Evolutionary conservation across 306 rosid species (phyloP).

Genomic region (Trichosanthes truncata): DNA sequence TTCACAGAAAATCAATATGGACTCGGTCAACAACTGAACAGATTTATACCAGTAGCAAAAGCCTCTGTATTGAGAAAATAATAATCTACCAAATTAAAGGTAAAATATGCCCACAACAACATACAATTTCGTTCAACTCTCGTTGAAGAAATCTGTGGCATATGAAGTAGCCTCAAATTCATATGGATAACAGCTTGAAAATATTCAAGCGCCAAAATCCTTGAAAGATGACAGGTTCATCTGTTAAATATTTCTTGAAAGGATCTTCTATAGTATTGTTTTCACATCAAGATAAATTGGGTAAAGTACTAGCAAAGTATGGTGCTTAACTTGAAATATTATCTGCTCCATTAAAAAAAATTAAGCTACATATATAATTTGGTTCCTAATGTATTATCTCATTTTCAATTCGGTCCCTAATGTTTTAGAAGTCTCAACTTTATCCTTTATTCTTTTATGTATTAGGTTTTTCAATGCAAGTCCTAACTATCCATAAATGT

Average conservation of each 20-base stretch:
- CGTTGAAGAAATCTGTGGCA: not conserved
- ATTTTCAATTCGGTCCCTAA: not conserved
- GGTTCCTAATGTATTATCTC: not conserved
- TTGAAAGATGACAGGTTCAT: not conserved
- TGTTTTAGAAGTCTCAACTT: not conserved
- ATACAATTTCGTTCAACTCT: not conserved
- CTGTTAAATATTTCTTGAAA: not conserved
- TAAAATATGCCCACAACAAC: not conserved
- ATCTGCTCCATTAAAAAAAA: not conserved
- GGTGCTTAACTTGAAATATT: not conserved
- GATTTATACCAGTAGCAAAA: conserved; percentile 17
- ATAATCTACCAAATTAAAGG: conserved; percentile 6
- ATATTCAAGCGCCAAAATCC: not conserved
- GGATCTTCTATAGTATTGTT: not conserved
- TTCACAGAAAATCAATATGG: conserved; percentile 43
- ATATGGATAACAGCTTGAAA: not conserved
- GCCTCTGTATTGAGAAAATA: conserved; percentile 1
- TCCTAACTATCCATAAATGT: not conserved
- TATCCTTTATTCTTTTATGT: not conserved
- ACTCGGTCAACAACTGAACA: conserved; percentile 32
- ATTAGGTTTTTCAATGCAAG: not conserved
- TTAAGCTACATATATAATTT: not conserved
- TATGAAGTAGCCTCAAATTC: not conserved
- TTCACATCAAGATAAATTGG: not conserved
- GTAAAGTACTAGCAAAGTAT: not conserved